These are phyloP conservation scores for Termitomyces sp. DNA, from an alignment of 1,284 basidiomycete species.

Conservation along the genomic window DNA sequence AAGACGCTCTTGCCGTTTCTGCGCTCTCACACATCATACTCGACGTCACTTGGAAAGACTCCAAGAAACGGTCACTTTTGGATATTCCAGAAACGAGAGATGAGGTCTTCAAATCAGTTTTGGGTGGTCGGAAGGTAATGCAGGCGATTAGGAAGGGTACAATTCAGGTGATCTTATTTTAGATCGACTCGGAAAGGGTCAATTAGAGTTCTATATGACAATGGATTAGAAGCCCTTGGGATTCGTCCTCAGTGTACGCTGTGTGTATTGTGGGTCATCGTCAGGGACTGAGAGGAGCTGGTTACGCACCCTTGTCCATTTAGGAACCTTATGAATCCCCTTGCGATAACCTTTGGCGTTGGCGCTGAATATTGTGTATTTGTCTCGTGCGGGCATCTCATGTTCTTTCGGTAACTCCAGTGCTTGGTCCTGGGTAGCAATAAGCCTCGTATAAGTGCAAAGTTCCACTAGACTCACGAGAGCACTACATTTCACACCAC, in stretches of 20 bases:
- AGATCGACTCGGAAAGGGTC: conserved; percentile 13
- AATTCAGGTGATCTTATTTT: conserved; percentile 74
- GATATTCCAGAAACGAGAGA: conserved; percentile 80
- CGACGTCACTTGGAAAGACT: conserved; percentile 64
- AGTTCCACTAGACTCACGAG: conserved; percentile 48
- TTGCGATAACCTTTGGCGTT: conserved; percentile 80
- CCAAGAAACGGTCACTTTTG: conserved; percentile 68
- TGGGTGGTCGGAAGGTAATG: conserved; percentile 57
- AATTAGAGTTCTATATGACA: conserved; percentile 11
- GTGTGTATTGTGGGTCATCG: conserved; percentile 7
- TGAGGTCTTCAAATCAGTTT: conserved; percentile 71
- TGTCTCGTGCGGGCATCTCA: conserved; percentile 86
- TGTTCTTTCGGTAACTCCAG: conserved; percentile 82
- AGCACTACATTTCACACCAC: conserved; percentile 73
- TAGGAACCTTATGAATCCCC: conserved; percentile 93
- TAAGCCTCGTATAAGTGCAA: not conserved
- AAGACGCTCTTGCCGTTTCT: conserved; percentile 65
- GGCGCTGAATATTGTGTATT: conserved; percentile 89
- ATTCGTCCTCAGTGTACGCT: conserved; percentile 82
- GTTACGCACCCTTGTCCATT: conserved; percentile 80
- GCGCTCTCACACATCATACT: conserved; percentile 79
- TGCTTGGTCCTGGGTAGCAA: conserved; percentile 38
- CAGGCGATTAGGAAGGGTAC: conserved; percentile 65
- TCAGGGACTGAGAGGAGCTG: not conserved
- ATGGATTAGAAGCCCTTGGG: conserved; percentile 78